Evolutionary conservation across 345 rosid genomes (phyloP), one percentile per base, ranked within the genome.

Genomic region (Gossypium longicalyx): DNA sequence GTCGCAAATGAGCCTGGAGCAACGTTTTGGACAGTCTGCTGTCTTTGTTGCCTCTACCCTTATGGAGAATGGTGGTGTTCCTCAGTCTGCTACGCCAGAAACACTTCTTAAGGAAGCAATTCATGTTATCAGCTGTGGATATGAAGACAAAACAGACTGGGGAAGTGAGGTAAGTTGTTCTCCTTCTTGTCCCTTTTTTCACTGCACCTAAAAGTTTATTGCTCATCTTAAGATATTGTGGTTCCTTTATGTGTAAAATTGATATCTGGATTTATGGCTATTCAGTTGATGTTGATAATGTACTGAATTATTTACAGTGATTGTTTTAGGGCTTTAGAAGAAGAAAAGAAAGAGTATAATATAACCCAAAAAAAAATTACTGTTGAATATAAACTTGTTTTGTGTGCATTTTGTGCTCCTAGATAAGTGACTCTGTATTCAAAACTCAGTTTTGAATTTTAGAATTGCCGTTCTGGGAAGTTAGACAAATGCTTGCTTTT

Each of bases 1-100:
- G 98, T 92, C 97, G 0, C 97, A 94, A 87, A 90, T 85, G 98
- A 92, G 90, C 83, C 86, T 94, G 74, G 98, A 92, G 82, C 86
- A 90, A 78, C 89, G 97, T 60, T 94, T 94, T 80, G 97, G 98
- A 60, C 97, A 92, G 66, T 94, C 98, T 76, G 85, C 91, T 67
- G 97, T 89, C 77, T 92, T 94, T 78, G 94, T 94, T 84, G 98
- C 94, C 68, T 94, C 98, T 25, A 90, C 97, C 2, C 87, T 90
- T 19, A 94, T 89, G 98, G 97, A 92, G 86, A 94, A 90, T 79
- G 97, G 97, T 0, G 97, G 94, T 63, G 93, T 90, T 70, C 97
- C 98, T 77, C 89, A 87, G 61, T 89, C 98, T 60, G 93, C 91
- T 77, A 90, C 90, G 57, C 94, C 97, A 1, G 97, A 94, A 77